Conservation (phyloP, 2,329 filamentous ascomycete species). For the Fusarium concolor region DNA sequence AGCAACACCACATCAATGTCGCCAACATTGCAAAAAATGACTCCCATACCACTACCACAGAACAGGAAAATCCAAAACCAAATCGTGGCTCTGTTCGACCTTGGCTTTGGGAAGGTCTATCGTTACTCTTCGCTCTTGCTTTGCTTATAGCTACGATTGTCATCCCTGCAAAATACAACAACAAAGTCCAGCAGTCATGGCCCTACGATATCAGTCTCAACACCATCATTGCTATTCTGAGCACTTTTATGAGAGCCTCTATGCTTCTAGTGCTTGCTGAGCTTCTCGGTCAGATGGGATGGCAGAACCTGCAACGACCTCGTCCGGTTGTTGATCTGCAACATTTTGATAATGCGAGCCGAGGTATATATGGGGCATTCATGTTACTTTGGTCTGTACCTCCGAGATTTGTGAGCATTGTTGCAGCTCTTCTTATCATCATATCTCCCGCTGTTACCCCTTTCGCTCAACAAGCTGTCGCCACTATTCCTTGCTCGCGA, state of each 20-base stretch:
- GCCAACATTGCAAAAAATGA: too few species aligned
- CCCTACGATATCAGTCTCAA: slow-evolving; percentile 19
- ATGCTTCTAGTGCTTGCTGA: slow-evolving; percentile 16
- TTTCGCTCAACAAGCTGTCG: slow-evolving; percentile 12
- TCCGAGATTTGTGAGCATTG: background rate
- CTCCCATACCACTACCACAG: too few species aligned
- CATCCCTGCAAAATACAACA: background rate
- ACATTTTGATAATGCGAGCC: slow-evolving; percentile 6
- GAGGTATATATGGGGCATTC: background rate
- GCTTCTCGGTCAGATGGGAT: slow-evolving; percentile 2
- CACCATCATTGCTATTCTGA: slow-evolving; percentile 7
- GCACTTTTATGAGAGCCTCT: slow-evolving; percentile 12
- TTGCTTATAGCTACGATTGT: slow-evolving; percentile 4
- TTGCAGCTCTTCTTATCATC: background rate
- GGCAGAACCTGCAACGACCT: background rate
- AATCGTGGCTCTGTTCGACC: background rate
- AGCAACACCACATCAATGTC: too few species aligned
- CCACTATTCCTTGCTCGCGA: background rate
- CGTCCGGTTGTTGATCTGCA: slow-evolving; percentile 7
- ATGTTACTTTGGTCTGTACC: slow-evolving; percentile 7
- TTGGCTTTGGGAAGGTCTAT: slow-evolving; percentile 7
- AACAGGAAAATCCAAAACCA: background rate
- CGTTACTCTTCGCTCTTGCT: background rate
- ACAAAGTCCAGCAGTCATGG: slow-evolving; percentile 4
- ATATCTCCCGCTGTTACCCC: slow-evolving; percentile 12